These are phyloP conservation scores for Polytrichum formosum DNA, from an alignment of 225 moss, liverwort and hornwort species.

Conservation along the genomic window DNA sequence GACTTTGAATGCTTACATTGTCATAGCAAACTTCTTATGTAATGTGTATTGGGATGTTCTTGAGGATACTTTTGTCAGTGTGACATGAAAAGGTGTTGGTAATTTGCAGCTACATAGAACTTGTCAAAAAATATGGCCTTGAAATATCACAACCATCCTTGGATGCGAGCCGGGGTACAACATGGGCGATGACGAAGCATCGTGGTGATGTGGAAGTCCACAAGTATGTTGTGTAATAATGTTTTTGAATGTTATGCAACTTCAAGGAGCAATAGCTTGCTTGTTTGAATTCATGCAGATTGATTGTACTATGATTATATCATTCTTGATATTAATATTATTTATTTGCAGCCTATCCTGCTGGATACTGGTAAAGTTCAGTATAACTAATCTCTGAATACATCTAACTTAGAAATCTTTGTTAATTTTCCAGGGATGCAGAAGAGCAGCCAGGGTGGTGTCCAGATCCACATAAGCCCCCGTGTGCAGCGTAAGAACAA, in stretches of 20 bases:
- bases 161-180: conserved; percentile 71
- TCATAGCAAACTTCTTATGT: too few relatives aligned
- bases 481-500: conserved; percentile 79
- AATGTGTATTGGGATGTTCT: too few relatives aligned
- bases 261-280: too few relatives aligned
- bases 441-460: conserved; percentile 97
- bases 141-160: conserved; percentile 95
- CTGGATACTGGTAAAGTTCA: too few relatives aligned
- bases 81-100: neutral
- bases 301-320: too few relatives aligned
- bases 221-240: conserved; percentile 52
- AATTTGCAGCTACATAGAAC: conserved; percentile 72
- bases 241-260: too few relatives aligned
- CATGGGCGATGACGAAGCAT: conserved; percentile 98
- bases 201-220: conserved; percentile 97
- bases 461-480: conserved; percentile 80
- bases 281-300: too few relatives aligned
- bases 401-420: neutral
- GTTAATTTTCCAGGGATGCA: conserved; percentile 53
- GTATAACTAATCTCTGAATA: too few relatives aligned
- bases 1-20: too few relatives aligned
- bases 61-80: too few relatives aligned
- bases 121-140: conserved; percentile 80
- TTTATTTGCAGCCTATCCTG: too few relatives aligned
- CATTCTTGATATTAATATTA: too few relatives aligned